A percentile compares a stretch with the other conserved stretches of the same genome.
Evolutionary conservation across 176 grass and related monocot genomes (phyloP).

Genomic region (Microstegium vimineum): DNA sequence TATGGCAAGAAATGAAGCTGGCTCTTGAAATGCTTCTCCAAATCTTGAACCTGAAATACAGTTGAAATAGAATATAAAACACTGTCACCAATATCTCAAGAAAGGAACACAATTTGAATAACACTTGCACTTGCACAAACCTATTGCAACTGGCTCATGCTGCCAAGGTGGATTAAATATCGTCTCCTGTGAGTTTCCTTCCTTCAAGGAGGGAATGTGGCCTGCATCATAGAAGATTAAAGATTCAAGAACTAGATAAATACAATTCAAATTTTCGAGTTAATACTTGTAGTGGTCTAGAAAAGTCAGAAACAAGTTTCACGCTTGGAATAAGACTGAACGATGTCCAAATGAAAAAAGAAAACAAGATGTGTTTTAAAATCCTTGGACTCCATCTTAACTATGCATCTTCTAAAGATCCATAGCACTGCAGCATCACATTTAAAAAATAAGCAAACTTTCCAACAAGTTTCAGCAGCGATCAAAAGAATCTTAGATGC

Average conservation of each 20-base stretch:
- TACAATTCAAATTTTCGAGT: background rate
- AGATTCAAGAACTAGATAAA: background rate
- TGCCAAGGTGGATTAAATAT: conserved; percentile 95
- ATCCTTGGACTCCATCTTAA: background rate
- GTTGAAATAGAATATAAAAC: conserved; percentile 8
- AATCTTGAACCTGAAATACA: conserved; percentile 72
- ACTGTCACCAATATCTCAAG: background rate
- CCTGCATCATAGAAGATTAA: conserved; percentile 41
- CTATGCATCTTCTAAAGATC: background rate
- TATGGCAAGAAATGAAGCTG: conserved; percentile 77
- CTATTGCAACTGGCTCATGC: conserved; percentile 76
- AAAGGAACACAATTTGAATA: background rate
- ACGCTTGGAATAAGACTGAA: background rate
- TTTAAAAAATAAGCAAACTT: background rate
- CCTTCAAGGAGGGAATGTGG: conserved; percentile 76
- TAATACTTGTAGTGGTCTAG: background rate
- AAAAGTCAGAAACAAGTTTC: conserved; percentile 7
- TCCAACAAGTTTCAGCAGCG: background rate
- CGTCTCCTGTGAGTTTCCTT: conserved; percentile 95
- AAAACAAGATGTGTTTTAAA: background rate
- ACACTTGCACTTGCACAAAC: conserved; percentile 24
- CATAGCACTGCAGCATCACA: background rate
- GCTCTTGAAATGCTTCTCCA: conserved; percentile 96
- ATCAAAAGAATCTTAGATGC: background rate
- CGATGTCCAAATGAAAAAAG: background rate